Percentiles rank a stretch among this genome's conserved stretches.
phyloP scores from a whole-genome alignment of 1,284 basidiomycete genomes.

The Ustilago crameri region DNA sequence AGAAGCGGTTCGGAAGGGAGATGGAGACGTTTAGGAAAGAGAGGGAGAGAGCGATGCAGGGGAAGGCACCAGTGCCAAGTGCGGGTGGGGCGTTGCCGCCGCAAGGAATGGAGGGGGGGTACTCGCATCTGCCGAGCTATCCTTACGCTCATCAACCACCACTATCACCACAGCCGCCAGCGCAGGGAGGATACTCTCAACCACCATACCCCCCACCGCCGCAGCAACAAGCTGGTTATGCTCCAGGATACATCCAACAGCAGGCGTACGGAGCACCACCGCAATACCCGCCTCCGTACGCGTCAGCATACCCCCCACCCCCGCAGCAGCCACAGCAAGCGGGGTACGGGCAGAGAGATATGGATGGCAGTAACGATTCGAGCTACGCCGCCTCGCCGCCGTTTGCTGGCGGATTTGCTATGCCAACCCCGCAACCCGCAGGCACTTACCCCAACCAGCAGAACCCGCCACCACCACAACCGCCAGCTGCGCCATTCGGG shows the following conservation, averaged over 20 bases:
- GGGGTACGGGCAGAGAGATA: conserved; percentile 23
- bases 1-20: conserved; percentile 24
- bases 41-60: conserved; percentile 21
- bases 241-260: no score
- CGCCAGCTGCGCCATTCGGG: conserved; percentile 19
- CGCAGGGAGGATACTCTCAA: background rate
- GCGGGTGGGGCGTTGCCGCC: conserved; percentile 38
- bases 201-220: background rate
- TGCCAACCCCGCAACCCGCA: conserved; percentile 33
- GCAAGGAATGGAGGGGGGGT: conserved; percentile 23
- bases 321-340: conserved; percentile 9
- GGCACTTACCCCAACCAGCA: conserved; percentile 8
- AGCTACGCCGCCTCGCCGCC: conserved; percentile 16
- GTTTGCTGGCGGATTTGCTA: conserved; percentile 41
- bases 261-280: conserved; percentile 15
- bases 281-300: conserved; percentile 10
- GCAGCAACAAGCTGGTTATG: no score
- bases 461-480: background rate
- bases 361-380: background rate
- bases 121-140: conserved; percentile 35
- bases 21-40: no score
- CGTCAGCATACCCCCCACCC: conserved; percentile 13
- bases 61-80: conserved; percentile 27
- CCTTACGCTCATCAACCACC: conserved; percentile 7
- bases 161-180: conserved; percentile 3